Evolutionary conservation across 2,329 filamentous ascomycete genomes (phyloP).

Genomic region (Fusarium nodosum): DNA sequence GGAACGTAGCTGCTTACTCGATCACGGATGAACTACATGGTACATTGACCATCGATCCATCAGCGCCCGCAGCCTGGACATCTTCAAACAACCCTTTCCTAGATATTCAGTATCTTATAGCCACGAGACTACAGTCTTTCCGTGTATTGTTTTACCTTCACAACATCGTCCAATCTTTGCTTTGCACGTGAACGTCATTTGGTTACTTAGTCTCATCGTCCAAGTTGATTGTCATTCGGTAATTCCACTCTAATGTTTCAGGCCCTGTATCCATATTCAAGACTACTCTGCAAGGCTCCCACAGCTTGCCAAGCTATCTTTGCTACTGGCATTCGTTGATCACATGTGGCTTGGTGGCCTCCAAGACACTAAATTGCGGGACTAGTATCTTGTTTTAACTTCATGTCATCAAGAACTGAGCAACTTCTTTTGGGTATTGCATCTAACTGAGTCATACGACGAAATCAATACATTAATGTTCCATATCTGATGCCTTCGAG

Average conservation of each 20-base stretch:
- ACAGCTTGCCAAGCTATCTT: conserved; percentile 18
- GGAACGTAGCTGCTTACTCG: neutral
- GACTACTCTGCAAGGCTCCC: neutral
- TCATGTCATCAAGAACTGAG: conserved; percentile 15
- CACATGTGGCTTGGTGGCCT: conserved; percentile 18
- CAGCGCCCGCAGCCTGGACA: neutral
- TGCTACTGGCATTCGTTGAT: conserved; percentile 11
- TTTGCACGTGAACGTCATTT: neutral
- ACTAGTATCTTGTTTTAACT: conserved; percentile 35
- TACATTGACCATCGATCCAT: neutral
- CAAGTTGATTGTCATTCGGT: neutral
- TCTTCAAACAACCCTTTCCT: neutral
- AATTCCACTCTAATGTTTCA: neutral
- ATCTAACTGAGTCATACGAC: neutral
- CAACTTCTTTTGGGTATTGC: conserved; percentile 12
- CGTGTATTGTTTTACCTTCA: neutral
- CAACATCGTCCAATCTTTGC: neutral
- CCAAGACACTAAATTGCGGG: conserved; percentile 13
- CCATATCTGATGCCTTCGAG: neutral
- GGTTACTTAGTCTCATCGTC: neutral
- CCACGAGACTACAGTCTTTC: neutral
- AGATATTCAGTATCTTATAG: neutral
- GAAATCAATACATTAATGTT: conserved; percentile 3
- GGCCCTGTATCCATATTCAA: neutral
- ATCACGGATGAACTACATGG: neutral